These are phyloP conservation scores for Verbena officinalis DNA, from an alignment of 257 asterid species.

Conservation along the genomic window DNA sequence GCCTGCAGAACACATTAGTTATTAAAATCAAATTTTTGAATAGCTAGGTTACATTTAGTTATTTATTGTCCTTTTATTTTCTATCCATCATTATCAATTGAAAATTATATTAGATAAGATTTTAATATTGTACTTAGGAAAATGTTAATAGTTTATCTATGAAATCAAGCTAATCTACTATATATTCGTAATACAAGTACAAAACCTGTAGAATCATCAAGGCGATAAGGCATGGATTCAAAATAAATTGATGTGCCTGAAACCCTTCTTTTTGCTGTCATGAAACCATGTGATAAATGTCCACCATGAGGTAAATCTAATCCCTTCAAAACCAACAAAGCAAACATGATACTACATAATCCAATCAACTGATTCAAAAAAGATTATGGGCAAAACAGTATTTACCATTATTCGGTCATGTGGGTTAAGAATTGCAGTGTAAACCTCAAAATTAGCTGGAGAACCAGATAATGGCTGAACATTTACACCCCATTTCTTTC, in stretches of 20 bases:
- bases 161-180: background rate
- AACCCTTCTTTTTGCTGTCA: slow-evolving; percentile 92
- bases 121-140: too few relatives aligned
- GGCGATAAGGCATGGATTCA: slow-evolving; percentile 93
- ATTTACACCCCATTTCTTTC: slow-evolving; percentile 86
- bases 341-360: slow-evolving; percentile 1
- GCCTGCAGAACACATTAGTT: slow-evolving; percentile 46
- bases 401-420: slow-evolving; percentile 93
- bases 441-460: slow-evolving; percentile 94
- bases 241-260: slow-evolving; percentile 94
- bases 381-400: background rate
- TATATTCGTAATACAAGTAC: background rate
- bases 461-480: slow-evolving; percentile 97
- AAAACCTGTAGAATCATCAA: slow-evolving; percentile 89
- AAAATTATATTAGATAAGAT: too few relatives aligned
- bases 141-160: background rate
- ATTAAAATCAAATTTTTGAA: too few relatives aligned
- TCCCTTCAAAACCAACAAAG: slow-evolving; percentile 53
- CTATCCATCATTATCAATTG: too few relatives aligned
- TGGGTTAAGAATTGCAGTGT: slow-evolving; percentile 88
- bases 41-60: too few relatives aligned
- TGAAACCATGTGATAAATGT: slow-evolving; percentile 93
- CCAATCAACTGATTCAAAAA: slow-evolving; percentile 4
- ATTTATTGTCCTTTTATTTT: too few relatives aligned
- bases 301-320: slow-evolving; percentile 98